These are phyloP conservation scores for Trypanosomatidae sp. DNA, from an alignment of 208 protist species.

Conservation along the genomic window DNA sequence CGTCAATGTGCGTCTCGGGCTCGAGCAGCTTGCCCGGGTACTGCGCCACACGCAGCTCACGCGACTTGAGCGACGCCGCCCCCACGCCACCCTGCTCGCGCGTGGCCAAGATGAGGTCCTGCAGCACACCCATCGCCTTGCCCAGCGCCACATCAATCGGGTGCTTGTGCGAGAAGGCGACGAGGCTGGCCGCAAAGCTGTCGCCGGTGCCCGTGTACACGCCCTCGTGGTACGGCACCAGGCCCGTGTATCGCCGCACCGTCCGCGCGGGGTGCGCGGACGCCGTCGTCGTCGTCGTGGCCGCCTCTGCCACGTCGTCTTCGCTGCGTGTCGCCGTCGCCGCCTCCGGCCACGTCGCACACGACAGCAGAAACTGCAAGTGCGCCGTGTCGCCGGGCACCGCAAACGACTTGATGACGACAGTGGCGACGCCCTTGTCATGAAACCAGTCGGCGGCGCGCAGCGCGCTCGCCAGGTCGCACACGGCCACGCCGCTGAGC, in stretches of 20 bases:
- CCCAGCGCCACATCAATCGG: conserved; percentile 41
- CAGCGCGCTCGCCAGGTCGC: conserved; percentile 31
- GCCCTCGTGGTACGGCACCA: conserved; percentile 53
- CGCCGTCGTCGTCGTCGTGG: background rate
- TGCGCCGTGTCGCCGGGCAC: conserved; percentile 15
- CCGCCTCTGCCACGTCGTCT: background rate
- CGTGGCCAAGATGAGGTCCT: conserved; percentile 68
- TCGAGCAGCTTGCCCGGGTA: conserved; percentile 28
- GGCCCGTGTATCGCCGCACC: conserved; percentile 35
- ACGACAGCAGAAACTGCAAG: conserved; percentile 51
- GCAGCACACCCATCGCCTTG: conserved; percentile 75
- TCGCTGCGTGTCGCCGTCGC: conserved; percentile 1
- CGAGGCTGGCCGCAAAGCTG: conserved; percentile 57
- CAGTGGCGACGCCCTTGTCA: conserved; percentile 29
- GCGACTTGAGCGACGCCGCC: conserved; percentile 25
- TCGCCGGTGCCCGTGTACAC: conserved; percentile 84
- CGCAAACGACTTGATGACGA: conserved; percentile 82
- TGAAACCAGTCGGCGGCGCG: conserved; percentile 77
- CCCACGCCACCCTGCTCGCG: conserved; percentile 26
- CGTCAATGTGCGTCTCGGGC: conserved; percentile 19
- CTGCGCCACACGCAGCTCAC: conserved; percentile 62
- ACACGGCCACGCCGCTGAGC: conserved; percentile 51
- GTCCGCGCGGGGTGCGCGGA: background rate
- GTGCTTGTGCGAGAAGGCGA: conserved; percentile 44
- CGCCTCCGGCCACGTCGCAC: conserved; percentile 2